Evolutionary conservation across 2,329 filamentous ascomycete species (phyloP).

Genomic region (Penicillium sp.): DNA sequence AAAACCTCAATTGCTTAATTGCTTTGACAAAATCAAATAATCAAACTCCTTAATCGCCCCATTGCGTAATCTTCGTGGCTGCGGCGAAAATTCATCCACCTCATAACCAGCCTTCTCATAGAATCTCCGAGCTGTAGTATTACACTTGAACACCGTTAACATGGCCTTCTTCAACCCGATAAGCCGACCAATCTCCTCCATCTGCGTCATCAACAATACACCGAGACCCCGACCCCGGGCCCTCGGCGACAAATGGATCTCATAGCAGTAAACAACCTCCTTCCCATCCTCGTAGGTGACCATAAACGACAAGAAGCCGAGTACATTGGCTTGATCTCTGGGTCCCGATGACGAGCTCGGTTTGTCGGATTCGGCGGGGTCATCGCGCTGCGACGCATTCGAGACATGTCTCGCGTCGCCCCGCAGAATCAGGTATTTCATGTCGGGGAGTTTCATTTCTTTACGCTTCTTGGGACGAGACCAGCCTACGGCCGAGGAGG

Average conservation of each 20-base stretch:
- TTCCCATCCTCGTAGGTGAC: slow-evolving; percentile 59
- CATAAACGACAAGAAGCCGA: slow-evolving; percentile 59
- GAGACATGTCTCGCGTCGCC: background rate
- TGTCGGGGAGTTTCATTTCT: slow-evolving; percentile 62
- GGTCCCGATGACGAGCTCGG: background rate
- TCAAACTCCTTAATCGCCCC: slow-evolving; percentile 54
- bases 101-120: slow-evolving; percentile 57
- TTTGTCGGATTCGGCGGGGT: slow-evolving; percentile 2
- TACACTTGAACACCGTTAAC: slow-evolving; percentile 63
- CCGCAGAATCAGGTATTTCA: slow-evolving; percentile 61
- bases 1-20: slow-evolving; percentile 26
- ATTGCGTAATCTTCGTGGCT: slow-evolving; percentile 53
- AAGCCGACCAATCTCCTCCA: slow-evolving; percentile 52
- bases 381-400: background rate
- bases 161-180: slow-evolving; percentile 59
- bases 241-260: slow-evolving; percentile 57
- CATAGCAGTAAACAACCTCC: slow-evolving; percentile 66
- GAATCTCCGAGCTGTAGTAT: slow-evolving; percentile 51
- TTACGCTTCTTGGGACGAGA: slow-evolving; percentile 55
- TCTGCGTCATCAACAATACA: slow-evolving; percentile 52
- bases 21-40: slow-evolving; percentile 59
- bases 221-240: slow-evolving; percentile 58
- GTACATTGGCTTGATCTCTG: slow-evolving; percentile 17
- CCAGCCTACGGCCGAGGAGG: slow-evolving; percentile 58
- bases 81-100: slow-evolving; percentile 58